These are phyloP conservation scores for Epicoccum sorghinum DNA, from an alignment of 2,329 filamentous ascomycete species.

Conservation along the genomic window DNA sequence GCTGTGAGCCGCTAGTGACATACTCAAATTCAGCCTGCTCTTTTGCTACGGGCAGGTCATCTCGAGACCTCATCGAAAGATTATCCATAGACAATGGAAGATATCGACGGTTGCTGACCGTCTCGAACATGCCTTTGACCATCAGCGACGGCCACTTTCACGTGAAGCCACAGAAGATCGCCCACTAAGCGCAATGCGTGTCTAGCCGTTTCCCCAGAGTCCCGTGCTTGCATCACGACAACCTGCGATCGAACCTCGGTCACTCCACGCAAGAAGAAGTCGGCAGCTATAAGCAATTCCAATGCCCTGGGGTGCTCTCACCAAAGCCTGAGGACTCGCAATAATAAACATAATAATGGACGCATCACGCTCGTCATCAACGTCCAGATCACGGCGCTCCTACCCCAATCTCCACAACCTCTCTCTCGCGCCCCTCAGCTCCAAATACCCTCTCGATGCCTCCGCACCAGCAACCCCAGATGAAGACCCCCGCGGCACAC, in stretches of 20 bases:
- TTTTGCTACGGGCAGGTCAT: no score
- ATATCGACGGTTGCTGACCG: no score
- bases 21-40: no score
- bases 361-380: slow-evolving; percentile 27
- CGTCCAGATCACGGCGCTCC: slow-evolving; percentile 55
- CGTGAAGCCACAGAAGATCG: slow-evolving; percentile 25
- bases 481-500: slow-evolving; percentile 24
- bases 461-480: slow-evolving; percentile 43
- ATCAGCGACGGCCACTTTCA: slow-evolving; percentile 20
- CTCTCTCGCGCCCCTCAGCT: slow-evolving; percentile 65
- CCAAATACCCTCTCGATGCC: slow-evolving; percentile 59
- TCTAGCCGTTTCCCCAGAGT: slow-evolving; percentile 24
- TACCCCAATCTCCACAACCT: slow-evolving; percentile 65
- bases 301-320: background rate
- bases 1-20: background rate
- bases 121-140: background rate
- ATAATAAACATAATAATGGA: slow-evolving; percentile 24
- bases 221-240: slow-evolving; percentile 23
- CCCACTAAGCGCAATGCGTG: slow-evolving; percentile 20
- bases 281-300: slow-evolving; percentile 10
- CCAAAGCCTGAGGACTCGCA: background rate
- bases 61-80: no score
- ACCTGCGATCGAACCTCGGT: slow-evolving; percentile 32
- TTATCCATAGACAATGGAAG: no score
- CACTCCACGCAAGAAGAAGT: slow-evolving; percentile 22